Evolutionary conservation across 2,329 filamentous ascomycete species (phyloP), one percentile per base, ranked within the genome.

Genomic region (Aspergillus sp.): DNA sequence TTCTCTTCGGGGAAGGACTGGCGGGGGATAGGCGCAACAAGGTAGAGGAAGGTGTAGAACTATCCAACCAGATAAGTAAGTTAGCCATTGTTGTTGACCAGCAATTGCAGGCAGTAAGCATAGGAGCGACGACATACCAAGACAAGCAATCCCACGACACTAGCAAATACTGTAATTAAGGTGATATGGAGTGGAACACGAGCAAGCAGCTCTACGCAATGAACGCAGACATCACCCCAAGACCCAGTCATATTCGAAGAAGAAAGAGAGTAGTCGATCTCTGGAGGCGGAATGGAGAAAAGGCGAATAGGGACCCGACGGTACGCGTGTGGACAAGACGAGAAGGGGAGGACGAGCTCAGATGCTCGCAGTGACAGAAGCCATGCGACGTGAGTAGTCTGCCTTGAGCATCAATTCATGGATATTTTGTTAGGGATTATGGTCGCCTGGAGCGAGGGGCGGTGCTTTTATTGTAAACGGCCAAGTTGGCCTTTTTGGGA

Each of bases 1-100:
- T 93, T 95, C 67, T 98, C 93, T 27, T 88, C 88, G 3, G 80
- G 76, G 30, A 83, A 75, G 2, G 88, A 80, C 20, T 77, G 72
- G 48, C 93, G 86, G 7, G 93, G 93, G 44, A 83, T 82, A 13
- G 90, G 90, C 7, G 90, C 90, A 64, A 94, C 76, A 50, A 89
- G 67, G 63, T 82, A 83, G 43, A 96, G 79, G 51, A 84, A 70
- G 45, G 81, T 61, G 62, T 86, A 90, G 60, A 84, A 65, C 83
- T 86, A 20, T 20, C 42, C 10, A 32, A 35, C 22, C 23, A 7
- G 20, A 23, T 49, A 39, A 45, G 35, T 47, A 41, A 19, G 13
- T n/a, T 37, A 25, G 32, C 9, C 10, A 30, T n/a, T 12, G 35
- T 20, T 20, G 5, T 37, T 19, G 47, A 27, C 22, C 15, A 22